Evolutionary conservation across 768 basidiomycete genomes (phyloP).

Genomic region (Dioszegia crocea): DNA sequence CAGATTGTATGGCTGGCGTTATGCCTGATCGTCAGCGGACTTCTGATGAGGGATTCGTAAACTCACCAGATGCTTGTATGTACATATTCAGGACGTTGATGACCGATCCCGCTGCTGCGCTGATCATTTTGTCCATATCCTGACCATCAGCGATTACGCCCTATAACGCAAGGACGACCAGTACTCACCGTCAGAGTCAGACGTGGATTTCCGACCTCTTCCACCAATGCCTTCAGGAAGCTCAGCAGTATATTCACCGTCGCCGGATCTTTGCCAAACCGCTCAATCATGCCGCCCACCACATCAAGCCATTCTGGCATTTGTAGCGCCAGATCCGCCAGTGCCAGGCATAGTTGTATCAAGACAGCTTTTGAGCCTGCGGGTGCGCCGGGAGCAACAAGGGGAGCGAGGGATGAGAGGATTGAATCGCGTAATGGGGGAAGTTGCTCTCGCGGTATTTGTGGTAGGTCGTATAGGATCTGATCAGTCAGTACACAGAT

Average conservation of each 20-base stretch:
- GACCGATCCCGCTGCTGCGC: conserved; percentile 58
- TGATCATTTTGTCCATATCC: conserved; percentile 18
- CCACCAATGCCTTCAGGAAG: conserved; percentile 84
- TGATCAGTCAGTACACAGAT: conserved; percentile 45
- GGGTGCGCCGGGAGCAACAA: conserved; percentile 53
- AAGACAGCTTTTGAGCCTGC: conserved; percentile 76
- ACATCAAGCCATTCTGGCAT: conserved; percentile 73
- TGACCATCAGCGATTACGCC: not conserved
- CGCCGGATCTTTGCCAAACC: conserved; percentile 75
- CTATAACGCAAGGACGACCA: no score
- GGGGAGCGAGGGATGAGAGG: conserved; percentile 66
- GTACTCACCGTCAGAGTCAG: conserved; percentile 78
- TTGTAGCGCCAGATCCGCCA: conserved; percentile 87
- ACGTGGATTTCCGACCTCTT: conserved; percentile 78
- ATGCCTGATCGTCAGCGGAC: conserved; percentile 59
- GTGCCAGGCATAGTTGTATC: conserved; percentile 81
- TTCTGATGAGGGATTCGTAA: not conserved
- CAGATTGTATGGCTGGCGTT: conserved; percentile 68
- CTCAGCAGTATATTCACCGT: conserved; percentile 80
- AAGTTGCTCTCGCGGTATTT: conserved; percentile 70
- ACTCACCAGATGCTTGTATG: conserved; percentile 75
- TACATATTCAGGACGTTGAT: conserved; percentile 80
- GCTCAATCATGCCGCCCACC: conserved; percentile 73
- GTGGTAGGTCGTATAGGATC: conserved; percentile 92
- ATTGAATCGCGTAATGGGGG: conserved; percentile 83